A percentile compares a stretch with the other conserved stretches of the same genome.
phyloP scores from a whole-genome alignment of 148 eudicot species.

The Amaranthus hypochondriacus region DNA sequence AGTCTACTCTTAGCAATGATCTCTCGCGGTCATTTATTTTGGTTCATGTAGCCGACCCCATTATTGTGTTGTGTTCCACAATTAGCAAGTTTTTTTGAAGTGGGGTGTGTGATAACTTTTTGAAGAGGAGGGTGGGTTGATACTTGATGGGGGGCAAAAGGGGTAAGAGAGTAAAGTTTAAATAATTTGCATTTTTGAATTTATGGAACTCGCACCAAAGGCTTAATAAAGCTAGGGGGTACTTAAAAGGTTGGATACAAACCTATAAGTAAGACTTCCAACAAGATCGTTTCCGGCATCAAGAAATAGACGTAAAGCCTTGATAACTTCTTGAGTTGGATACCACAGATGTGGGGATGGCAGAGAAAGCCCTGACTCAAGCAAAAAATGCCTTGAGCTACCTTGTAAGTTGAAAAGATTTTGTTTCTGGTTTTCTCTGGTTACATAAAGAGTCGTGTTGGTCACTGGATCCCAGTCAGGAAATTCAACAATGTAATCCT shows the following conservation, averaged over 20 bases:
- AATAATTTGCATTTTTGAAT: no score
- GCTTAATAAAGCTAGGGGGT: background rate
- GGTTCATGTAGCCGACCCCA: no score
- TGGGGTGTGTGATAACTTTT: no score
- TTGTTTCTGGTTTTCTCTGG: constrained; percentile 23
- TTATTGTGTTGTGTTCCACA: no score
- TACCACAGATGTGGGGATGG: constrained; percentile 92
- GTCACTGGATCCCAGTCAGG: constrained; percentile 90
- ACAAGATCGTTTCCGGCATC: constrained; percentile 55
- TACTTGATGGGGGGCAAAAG: no score
- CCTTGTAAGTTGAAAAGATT: constrained; percentile 21
- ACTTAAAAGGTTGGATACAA: background rate
- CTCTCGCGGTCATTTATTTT: no score
- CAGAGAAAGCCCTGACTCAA: constrained; percentile 43
- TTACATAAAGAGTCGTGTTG: constrained; percentile 16
- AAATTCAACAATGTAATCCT: constrained; percentile 78
- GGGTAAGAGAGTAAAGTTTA: no score
- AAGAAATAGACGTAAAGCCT: constrained; percentile 72
- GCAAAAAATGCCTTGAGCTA: constrained; percentile 44
- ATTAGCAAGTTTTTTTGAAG: no score
- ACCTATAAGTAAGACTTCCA: constrained; percentile 86
- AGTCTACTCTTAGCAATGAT: no score
- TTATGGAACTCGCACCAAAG: no score
- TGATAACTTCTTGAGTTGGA: constrained; percentile 52
- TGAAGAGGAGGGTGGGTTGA: no score